Conservation (phyloP, 2,329 filamentous ascomycete genomes). For the Trichoderma sp. region DNA sequence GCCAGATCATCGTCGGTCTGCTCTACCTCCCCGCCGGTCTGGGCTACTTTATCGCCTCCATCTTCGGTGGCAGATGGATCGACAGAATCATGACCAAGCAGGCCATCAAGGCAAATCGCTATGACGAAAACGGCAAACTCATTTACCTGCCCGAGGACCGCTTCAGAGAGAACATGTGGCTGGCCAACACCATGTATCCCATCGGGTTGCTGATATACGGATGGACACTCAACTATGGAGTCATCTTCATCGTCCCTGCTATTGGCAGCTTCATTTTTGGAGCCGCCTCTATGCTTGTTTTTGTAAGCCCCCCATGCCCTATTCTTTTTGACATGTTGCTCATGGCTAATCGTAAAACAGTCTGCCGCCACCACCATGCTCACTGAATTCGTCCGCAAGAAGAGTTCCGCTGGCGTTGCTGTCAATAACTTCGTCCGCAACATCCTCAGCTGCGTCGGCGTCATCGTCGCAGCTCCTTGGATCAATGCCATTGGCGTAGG, state of each 20-base stretch:
- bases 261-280: conserved; percentile 75
- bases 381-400: conserved; percentile 77
- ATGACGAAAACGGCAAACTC: conserved; percentile 66
- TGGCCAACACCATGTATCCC: conserved; percentile 71
- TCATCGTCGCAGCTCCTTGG: conserved; percentile 68
- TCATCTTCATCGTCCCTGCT: conserved; percentile 64
- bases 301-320: conserved; percentile 47
- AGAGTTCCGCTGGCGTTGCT: conserved; percentile 71
- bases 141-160: conserved; percentile 76
- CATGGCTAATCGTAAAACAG: conserved; percentile 29
- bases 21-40: conserved; percentile 75
- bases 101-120: conserved; percentile 68
- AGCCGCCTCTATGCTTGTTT: conserved; percentile 76
- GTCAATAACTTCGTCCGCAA: conserved; percentile 82
- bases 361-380: conserved; percentile 75
- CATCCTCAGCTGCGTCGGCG: conserved; percentile 72
- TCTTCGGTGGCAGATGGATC: conserved; percentile 59
- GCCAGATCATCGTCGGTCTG: conserved; percentile 68
- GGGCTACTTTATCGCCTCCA: conserved; percentile 55
- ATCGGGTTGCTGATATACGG: conserved; percentile 73
- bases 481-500: conserved; percentile 72
- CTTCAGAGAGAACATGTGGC: conserved; percentile 80
- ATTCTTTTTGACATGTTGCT: not conserved
- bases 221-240: conserved; percentile 68
- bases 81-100: conserved; percentile 79